Evolutionary conservation across 2,329 filamentous ascomycete species (phyloP).

Genomic region (Beauveria brongniartii): DNA sequence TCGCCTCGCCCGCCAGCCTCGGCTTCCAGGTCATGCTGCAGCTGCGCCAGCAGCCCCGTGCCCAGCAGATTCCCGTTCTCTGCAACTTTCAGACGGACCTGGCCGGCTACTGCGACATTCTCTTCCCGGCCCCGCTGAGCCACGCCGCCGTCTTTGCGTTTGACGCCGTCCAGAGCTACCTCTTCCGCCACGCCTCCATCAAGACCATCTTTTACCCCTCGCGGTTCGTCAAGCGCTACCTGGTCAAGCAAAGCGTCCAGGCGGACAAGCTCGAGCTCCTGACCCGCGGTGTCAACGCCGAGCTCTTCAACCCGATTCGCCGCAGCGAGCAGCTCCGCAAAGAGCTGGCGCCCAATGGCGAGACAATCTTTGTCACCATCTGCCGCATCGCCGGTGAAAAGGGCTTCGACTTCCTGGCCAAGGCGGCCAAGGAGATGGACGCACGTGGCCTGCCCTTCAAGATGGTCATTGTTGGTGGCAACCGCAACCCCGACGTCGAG

Average conservation of each 20-base stretch:
- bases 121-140: slow-evolving; percentile 58
- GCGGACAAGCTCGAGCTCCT: slow-evolving; percentile 50
- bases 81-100: slow-evolving; percentile 68
- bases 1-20: slow-evolving; percentile 60
- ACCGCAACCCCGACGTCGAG: slow-evolving; percentile 55
- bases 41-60: slow-evolving; percentile 47
- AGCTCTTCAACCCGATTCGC: slow-evolving; percentile 48
- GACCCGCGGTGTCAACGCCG: slow-evolving; percentile 57
- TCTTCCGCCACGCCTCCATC: slow-evolving; percentile 54
- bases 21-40: slow-evolving; percentile 67
- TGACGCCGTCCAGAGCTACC: slow-evolving; percentile 54
- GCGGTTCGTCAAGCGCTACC: slow-evolving; percentile 52
- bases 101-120: slow-evolving; percentile 58
- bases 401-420: slow-evolving; percentile 59
- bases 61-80: slow-evolving; percentile 50
- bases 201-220: slow-evolving; percentile 64
- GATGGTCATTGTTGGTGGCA: slow-evolving; percentile 60
- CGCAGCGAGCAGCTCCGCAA: slow-evolving; percentile 43
- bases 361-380: slow-evolving; percentile 58
- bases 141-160: slow-evolving; percentile 54
- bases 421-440: slow-evolving; percentile 46
- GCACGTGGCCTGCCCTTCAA: slow-evolving; percentile 50
- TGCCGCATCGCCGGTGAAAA: slow-evolving; percentile 63
- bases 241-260: slow-evolving; percentile 49
- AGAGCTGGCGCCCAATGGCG: slow-evolving; percentile 50